Conservation (phyloP, 371 early-diverging fungal genomes). For the Capillidium rhysosporum region DNA sequence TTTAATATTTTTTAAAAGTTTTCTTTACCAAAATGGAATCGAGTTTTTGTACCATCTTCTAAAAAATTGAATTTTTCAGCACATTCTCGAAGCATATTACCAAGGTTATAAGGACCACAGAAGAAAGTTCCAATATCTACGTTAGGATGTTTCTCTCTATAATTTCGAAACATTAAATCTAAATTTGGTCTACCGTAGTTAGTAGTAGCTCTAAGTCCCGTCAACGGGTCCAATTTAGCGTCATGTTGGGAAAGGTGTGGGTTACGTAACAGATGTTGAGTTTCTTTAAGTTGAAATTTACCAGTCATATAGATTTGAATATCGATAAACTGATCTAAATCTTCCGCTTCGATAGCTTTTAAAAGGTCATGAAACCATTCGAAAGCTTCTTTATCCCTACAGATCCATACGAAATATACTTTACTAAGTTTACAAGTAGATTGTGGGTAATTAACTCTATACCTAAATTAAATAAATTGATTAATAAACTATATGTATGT, state of each 20-base stretch:
- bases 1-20: too few species aligned
- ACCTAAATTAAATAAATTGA: slow-evolving; percentile 14
- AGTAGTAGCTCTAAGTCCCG: slow-evolving; percentile 32
- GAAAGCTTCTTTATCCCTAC: slow-evolving; percentile 56
- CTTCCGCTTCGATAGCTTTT: slow-evolving; percentile 38
- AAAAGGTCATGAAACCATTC: slow-evolving; percentile 61
- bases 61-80: slow-evolving; percentile 38
- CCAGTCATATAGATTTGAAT: slow-evolving; percentile 56
- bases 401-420: slow-evolving; percentile 75
- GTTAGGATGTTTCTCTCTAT: slow-evolving; percentile 21
- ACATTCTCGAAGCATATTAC: slow-evolving; percentile 24
- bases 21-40: slow-evolving; percentile 14
- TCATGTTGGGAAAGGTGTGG: slow-evolving; percentile 24
- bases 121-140: slow-evolving; percentile 37
- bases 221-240: slow-evolving; percentile 25
- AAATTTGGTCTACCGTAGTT: slow-evolving; percentile 40
- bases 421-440: slow-evolving; percentile 34
- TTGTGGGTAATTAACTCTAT: slow-evolving; percentile 21
- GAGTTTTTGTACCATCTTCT: slow-evolving; percentile 9
- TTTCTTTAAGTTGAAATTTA: slow-evolving; percentile 24
- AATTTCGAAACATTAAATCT: slow-evolving; percentile 30
- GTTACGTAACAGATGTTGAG: slow-evolving; percentile 28
- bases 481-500: too few species aligned
- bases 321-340: slow-evolving; percentile 39
- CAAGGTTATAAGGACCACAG: slow-evolving; percentile 34